Base-by-base conservation (phyloP, 2,329 filamentous ascomycete genomes). In the Alternaria panax region DNA sequence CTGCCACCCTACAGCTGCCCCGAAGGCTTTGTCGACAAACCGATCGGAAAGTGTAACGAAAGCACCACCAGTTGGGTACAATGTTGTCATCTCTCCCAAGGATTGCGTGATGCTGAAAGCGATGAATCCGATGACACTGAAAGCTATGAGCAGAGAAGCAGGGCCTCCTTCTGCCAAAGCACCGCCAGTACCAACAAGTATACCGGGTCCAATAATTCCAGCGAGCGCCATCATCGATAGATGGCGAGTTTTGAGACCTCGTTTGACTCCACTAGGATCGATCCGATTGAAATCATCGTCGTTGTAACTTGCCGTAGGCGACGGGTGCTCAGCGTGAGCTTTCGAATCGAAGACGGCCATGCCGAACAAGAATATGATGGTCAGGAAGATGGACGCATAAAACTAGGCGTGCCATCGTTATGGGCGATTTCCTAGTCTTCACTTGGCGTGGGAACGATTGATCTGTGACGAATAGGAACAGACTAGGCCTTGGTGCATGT, bases 91-190 rank as follows among this genome's bases (percentile, higher is more conserved):
- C 74, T 93, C 90, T 20, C 90, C 90, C 7, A 93, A 79, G 5
- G 87, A 89, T 80, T 92, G 90, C 86, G 91, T 92, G 64, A 90
- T 85, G 65, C 82, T 84, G 59, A 71, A 85, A 2, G 90, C 89
- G 60, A 92, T 86, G 62, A 92, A 84, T 12, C 88, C 91, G 59
- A 92, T 86, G 62, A 92, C 84, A 11, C 88, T 90, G 64, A 93
- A 93, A 1, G 90, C 90, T 70, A 93, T 92, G 34, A 93, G 75
- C 48, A 92, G 78, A 0, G 89, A 87, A 0, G 89, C 90, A 16
- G 91, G 90, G 0, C 91, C 91, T 55, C 90, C 90, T 41, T 83
- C 85, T 12, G 85, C 82, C 24, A 93, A 80, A 0, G 90, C 90
- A 46, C 88, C 87, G 34, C 91, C 90, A 2, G 88, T 85, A 16